phyloP scores from a whole-genome alignment of 192 early-diverging fungal genomes.

The Radiomyces spectabilis region DNA sequence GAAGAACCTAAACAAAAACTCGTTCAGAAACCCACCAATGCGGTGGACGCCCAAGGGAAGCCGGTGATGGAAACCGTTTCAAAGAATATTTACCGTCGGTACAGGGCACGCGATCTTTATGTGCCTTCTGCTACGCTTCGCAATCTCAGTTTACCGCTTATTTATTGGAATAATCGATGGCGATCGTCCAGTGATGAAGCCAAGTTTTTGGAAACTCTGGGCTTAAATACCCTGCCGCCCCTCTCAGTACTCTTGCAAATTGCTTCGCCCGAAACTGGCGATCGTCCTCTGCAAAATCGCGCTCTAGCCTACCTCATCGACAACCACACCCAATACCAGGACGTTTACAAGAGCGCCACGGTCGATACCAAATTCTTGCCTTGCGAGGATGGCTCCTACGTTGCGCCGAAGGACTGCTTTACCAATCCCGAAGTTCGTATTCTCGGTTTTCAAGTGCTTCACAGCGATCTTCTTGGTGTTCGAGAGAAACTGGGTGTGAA shows the following conservation, averaged over 20 bases:
- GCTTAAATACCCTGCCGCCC: constrained; percentile 35
- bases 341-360: constrained; percentile 36
- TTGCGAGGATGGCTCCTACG: constrained; percentile 29
- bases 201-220: constrained; percentile 41
- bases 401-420: constrained; percentile 57
- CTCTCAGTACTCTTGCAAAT: constrained; percentile 29
- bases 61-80: constrained; percentile 7
- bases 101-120: constrained; percentile 57
- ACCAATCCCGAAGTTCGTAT: constrained; percentile 48
- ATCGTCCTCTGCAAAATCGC: constrained; percentile 28
- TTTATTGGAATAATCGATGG: constrained; percentile 60
- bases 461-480: constrained; percentile 36
- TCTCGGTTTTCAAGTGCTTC: constrained; percentile 61
- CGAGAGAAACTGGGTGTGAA: constrained; percentile 59
- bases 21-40: constrained; percentile 1
- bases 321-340: constrained; percentile 49
- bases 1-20: constrained; percentile 5
- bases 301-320: constrained; percentile 67
- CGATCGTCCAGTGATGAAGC: constrained; percentile 26
- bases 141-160: constrained; percentile 53
- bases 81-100: constrained; percentile 32
- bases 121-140: constrained; percentile 52
- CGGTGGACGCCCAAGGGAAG: constrained; percentile 1
- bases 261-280: constrained; percentile 19
- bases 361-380: constrained; percentile 60